Base-by-base conservation (phyloP, 495 filamentous ascomycete genomes). In the Terfezia boudieri region DNA sequence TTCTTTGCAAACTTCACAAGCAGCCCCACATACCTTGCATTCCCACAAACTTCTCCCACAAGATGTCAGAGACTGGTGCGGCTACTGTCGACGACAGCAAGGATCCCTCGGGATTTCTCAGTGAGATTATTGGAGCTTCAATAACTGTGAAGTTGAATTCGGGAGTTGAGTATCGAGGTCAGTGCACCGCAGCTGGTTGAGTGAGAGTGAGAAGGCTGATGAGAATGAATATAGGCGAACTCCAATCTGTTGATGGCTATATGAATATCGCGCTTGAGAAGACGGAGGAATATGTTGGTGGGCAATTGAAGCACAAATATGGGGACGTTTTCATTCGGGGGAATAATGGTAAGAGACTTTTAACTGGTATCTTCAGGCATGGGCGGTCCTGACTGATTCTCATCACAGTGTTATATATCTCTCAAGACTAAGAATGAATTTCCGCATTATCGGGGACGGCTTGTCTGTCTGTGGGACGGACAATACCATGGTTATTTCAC, bases 231-330 rank as follows among this genome's bases (percentile, higher is more conserved):
- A 50, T 51, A 94, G 88, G 88, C 38, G 83, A 92, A 62, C 74
- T 94, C n/a, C 86, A 94, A 61, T 93, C 86, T 0, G 87, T 96
- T 48, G 90, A 98, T 66, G 92, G 92, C 41, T 98, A 95, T 66
- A 96, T 98, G 90, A 96, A 98, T 67, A 92, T 98, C 59, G 86
- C 90, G 17, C 75, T 98, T 3, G 90, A 96, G 65, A 88, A 93
- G 67, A 89, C 86, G 0, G 81, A 86, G 57, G 92, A 98, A 69
- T 86, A 79, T 61, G 82, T 90, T 51, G 80, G 87, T 64, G 92
- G 89, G 26, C 77, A 77, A 56, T 75, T 85, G 64, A 76, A 78
- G 58, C 75, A 83, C 60, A 82, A 71, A 48, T 96, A 93, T 67
- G 90, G 92, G 0, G 90, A 98, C 71, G 86, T 92, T 35, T 98